A percentile compares a stretch with the other conserved stretches of the same genome.
Evolutionary conservation across 495 filamentous ascomycete species (phyloP).

Genomic region (Platismatia glauca): DNA sequence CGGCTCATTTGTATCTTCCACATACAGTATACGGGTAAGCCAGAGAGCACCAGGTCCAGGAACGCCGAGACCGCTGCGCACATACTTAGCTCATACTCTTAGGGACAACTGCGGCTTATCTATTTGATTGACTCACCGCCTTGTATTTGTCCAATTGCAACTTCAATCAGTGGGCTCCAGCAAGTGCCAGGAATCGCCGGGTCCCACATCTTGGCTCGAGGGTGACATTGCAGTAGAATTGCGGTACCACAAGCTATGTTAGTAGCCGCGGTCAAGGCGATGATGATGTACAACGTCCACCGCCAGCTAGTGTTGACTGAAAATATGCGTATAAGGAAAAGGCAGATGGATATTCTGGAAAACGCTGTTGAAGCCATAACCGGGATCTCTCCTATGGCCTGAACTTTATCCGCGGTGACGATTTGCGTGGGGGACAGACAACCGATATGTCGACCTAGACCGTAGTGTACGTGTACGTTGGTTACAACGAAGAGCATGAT

Average conservation of each 20-base stretch:
- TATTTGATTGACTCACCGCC: slow-evolving; percentile 21
- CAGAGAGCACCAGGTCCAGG: slow-evolving; percentile 37
- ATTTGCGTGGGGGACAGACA: slow-evolving; percentile 1
- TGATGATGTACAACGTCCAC: slow-evolving; percentile 34
- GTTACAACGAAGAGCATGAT: background rate
- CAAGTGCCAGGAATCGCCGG: slow-evolving; percentile 31
- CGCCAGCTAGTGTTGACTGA: slow-evolving; percentile 28
- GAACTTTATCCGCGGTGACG: background rate
- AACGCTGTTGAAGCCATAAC: slow-evolving; percentile 20
- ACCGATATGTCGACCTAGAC: slow-evolving; percentile 7
- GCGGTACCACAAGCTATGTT: slow-evolving; percentile 37
- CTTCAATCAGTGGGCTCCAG: slow-evolving; percentile 31
- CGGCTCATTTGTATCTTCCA: slow-evolving; percentile 16
- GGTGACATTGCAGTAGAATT: slow-evolving; percentile 38
- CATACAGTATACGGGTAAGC: slow-evolving; percentile 23
- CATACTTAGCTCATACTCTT: background rate
- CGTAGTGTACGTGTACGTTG: background rate
- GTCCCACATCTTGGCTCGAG: slow-evolving; percentile 38
- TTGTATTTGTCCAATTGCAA: slow-evolving; percentile 36
- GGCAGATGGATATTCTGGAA: slow-evolving; percentile 39
- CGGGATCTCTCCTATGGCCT: background rate
- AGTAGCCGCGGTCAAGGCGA: slow-evolving; percentile 30
- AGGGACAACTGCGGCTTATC: background rate
- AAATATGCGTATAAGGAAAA: slow-evolving; percentile 39
- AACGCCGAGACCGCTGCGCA: slow-evolving; percentile 28